Conservation (phyloP, 306 rosid species). For the Sechiopsis laciniata region DNA sequence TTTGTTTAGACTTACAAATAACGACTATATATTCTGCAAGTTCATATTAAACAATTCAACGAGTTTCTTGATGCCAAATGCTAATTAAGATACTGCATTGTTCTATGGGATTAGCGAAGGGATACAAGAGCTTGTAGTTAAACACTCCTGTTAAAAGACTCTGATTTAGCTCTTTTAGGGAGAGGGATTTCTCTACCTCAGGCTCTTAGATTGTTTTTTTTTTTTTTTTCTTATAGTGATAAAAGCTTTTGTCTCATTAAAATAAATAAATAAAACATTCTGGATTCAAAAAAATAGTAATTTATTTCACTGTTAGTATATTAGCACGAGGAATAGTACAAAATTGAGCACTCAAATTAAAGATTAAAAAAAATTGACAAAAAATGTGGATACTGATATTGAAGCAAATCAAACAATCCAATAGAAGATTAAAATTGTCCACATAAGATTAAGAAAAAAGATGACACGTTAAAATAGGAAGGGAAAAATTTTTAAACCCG, state of each 20-base stretch:
- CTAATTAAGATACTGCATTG: background rate
- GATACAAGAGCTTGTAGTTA: too few relatives aligned
- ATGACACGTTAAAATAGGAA: background rate
- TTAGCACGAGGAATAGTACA: too few relatives aligned
- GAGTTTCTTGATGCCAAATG: constrained; percentile 1
- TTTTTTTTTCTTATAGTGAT: too few relatives aligned
- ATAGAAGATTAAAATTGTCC: background rate
- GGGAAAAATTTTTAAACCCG: background rate
- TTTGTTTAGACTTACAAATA: background rate
- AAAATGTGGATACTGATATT: background rate
- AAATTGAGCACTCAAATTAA: background rate
- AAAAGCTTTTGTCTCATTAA: too few relatives aligned
- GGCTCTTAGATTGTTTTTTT: too few relatives aligned
- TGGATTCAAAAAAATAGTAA: too few relatives aligned
- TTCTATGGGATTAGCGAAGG: background rate
- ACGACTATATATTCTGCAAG: background rate
- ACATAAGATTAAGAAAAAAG: background rate
- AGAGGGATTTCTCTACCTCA: too few relatives aligned
- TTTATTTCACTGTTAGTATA: too few relatives aligned
- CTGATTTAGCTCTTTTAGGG: too few relatives aligned
- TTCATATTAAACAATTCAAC: background rate
- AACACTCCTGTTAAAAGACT: background rate
- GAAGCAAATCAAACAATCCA: background rate
- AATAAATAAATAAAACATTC: too few relatives aligned
- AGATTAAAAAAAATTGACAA: background rate